Evolutionary conservation across 2,329 filamentous ascomycete genomes (phyloP), one percentile per base, ranked within the genome.

Genomic region (Paraconiothyrium brasiliense): DNA sequence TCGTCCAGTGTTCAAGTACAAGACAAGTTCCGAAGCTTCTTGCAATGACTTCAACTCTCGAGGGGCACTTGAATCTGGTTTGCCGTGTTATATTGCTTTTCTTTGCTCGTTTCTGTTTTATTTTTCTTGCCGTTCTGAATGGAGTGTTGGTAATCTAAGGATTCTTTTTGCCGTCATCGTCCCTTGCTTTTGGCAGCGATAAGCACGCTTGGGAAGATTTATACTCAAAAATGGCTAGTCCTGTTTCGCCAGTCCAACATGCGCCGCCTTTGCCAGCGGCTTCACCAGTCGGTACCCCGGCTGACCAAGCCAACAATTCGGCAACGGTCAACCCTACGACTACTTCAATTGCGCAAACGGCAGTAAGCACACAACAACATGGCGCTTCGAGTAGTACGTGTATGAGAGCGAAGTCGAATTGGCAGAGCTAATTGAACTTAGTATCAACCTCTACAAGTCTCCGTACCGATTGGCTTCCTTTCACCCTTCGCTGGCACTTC

Each of bases 401-500:
- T 11, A 41, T n/a, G 14, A 2, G 7, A 41, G 4, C n/a, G 14
- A 13, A 20, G 13, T n/a, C 13, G 3, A 24, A 55, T 27, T 20
- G 13, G n/a, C 20, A 47, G 11, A n/a, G 10, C 22, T 52, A 16
- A 37, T 43, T 8, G 34, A 3, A 6, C 22, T 30, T 46, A 62
- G 60, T 16, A 20, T 14, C 50, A 24, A 16, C 50, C 16, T n/a
- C 48, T 14, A 16, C 22, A 2, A 37, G 5, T 13, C 2, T 24
- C 5, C 43, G 14, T 22, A 37, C 41, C 4, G 22, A 48, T 20
- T 69, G 67, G 67, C 44, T 63, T 35, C 65, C 65, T 22, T 69
- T 63, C 22, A 67, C 65, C 1, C 41, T 69, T 4, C 60, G 54
- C 16, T 67, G 65, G 65, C 63, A 64, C 44, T 66, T 61, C 32